Evolutionary conservation across 768 basidiomycete species (phyloP).

Genomic region (Thelephora ganbajun): DNA sequence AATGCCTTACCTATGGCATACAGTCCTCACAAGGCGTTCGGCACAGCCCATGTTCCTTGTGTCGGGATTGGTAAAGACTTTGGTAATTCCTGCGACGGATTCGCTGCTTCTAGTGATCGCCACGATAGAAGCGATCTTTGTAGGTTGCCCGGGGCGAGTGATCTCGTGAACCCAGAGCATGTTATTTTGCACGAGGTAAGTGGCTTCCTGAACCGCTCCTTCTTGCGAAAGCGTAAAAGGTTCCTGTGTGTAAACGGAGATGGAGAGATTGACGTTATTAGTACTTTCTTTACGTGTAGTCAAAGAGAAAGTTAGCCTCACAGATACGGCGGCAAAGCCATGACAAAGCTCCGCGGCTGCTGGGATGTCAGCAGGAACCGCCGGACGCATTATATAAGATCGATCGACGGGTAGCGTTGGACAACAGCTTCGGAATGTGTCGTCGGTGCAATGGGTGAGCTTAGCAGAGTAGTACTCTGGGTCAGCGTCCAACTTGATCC

Average conservation of each 20-base stretch:
- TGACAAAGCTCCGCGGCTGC: conserved; percentile 34
- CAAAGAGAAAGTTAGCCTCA: conserved; percentile 19
- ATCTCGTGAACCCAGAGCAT: conserved; percentile 52
- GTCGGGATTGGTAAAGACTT: conserved; percentile 46
- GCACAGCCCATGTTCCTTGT: conserved; percentile 47
- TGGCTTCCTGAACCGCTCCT: conserved; percentile 37
- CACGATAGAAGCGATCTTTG: conserved; percentile 47
- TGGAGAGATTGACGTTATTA: neutral
- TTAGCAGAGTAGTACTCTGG: conserved; percentile 49
- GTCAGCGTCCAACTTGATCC: conserved; percentile 19
- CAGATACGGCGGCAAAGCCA: conserved; percentile 45
- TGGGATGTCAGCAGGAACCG: conserved; percentile 18
- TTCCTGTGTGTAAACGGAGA: conserved; percentile 19
- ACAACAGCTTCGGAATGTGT: conserved; percentile 16
- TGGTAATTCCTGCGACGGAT: conserved; percentile 49
- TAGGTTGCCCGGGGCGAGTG: conserved; percentile 10
- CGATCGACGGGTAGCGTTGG: conserved; percentile 6
- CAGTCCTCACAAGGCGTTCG: conserved; percentile 41
- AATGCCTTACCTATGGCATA: conserved; percentile 43
- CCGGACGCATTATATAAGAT: conserved; percentile 29
- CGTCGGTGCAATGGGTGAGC: conserved; percentile 37
- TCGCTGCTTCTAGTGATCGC: conserved; percentile 51
- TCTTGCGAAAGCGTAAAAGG: conserved; percentile 37
- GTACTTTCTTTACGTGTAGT: neutral
- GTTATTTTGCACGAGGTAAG: conserved; percentile 26